phyloP scores from a whole-genome alignment of 768 basidiomycete genomes.

The Wakefieldia striispora region DNA sequence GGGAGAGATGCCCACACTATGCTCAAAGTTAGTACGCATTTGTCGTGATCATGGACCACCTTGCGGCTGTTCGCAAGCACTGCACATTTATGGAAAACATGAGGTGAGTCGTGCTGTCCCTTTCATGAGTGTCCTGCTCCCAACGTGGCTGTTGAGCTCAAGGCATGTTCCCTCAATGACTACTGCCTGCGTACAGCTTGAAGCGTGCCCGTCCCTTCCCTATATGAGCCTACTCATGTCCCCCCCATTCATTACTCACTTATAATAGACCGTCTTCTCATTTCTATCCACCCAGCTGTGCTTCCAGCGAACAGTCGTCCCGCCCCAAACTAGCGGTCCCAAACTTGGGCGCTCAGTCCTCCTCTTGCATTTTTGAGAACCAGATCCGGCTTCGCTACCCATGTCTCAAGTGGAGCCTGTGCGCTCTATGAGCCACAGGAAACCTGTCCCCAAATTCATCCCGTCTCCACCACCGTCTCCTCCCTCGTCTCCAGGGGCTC shows the following conservation, averaged over 20 bases:
- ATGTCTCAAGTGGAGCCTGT: conserved; percentile 31
- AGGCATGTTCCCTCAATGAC: conserved; percentile 32
- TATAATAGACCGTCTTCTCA: conserved; percentile 31
- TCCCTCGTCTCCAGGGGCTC: conserved; percentile 34
- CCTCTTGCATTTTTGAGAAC: conserved; percentile 7
- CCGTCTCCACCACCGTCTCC: conserved; percentile 56
- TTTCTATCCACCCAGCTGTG: conserved; percentile 27
- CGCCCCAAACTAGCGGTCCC: conserved; percentile 10
- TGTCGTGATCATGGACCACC: conserved; percentile 34
- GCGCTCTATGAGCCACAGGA: conserved; percentile 59
- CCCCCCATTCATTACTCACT: conserved; percentile 26
- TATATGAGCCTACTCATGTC: conserved; percentile 32
- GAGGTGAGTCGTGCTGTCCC: conserved; percentile 35
- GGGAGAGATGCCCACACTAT: conserved; percentile 20
- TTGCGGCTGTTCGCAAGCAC: conserved; percentile 32
- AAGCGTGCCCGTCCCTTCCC: conserved; percentile 24
- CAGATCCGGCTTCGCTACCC: conserved; percentile 2
- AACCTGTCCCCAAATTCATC: conserved; percentile 66
- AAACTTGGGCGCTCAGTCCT: conserved; percentile 11
- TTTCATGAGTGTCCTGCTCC: conserved; percentile 30
- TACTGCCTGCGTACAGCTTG: conserved; percentile 32
- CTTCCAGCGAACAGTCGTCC: conserved; percentile 16
- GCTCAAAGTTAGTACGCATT: conserved; percentile 25
- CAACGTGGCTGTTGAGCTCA: conserved; percentile 37
- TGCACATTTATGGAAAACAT: conserved; percentile 36